Evolutionary conservation across 164 flowering plant genomes (phyloP).

Genomic region (Chloranthus sessilifolius): DNA sequence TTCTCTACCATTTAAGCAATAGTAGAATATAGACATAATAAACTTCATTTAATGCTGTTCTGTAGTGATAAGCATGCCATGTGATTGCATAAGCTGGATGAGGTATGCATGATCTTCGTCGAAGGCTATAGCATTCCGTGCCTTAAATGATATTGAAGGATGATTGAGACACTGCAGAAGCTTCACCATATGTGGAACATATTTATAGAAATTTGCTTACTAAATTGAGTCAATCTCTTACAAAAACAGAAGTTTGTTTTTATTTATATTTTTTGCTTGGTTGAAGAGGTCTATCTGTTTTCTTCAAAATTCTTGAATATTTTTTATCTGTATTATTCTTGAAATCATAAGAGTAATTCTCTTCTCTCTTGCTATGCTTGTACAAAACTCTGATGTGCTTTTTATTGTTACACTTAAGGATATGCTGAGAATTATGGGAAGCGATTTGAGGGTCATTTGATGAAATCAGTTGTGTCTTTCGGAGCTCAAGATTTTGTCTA

Average conservation of each 20-base stretch:
- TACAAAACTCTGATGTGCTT: too few species aligned
- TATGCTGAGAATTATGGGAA: constrained; percentile 29
- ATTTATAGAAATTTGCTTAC: neutral
- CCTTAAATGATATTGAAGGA: neutral
- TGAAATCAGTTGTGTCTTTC: constrained; percentile 33
- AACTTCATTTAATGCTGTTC: neutral
- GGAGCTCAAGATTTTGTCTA: constrained; percentile 29
- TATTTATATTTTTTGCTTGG: neutral
- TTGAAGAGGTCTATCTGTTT: neutral
- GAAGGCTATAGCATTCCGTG: neutral
- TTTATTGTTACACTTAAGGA: constrained; percentile 13
- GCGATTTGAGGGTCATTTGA: constrained; percentile 26
- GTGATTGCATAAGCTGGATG: neutral
- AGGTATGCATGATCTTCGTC: neutral
- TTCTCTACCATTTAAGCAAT: neutral
- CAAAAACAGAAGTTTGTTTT: neutral
- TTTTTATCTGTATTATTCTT: too few species aligned
- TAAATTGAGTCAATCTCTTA: neutral
- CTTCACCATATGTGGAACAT: neutral
- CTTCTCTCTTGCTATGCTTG: too few species aligned
- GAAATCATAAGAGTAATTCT: too few species aligned
- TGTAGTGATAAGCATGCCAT: neutral
- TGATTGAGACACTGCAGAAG: neutral
- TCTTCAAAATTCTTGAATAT: neutral
- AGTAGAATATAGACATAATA: neutral